Percentiles rank a stretch among this genome's conserved stretches.
Evolutionary conservation across 305 asterid genomes (phyloP).

Genomic region (Fraxinus dipetala): DNA sequence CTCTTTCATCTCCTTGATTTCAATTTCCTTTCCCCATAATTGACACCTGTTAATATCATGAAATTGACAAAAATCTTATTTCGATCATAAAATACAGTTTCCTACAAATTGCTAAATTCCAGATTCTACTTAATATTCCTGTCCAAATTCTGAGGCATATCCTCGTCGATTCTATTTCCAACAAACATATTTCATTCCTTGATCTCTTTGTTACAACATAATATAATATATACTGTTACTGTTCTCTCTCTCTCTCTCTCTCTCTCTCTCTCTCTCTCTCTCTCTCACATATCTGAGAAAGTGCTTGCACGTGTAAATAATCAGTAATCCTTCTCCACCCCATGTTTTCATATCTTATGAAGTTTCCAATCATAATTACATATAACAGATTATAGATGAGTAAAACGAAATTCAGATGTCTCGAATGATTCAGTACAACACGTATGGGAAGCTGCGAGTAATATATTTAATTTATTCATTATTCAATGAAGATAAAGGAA

Average conservation of each 20-base stretch:
- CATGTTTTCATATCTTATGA: not conserved
- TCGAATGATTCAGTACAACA: not conserved
- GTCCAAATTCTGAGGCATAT: not conserved
- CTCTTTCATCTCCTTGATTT: conserved; percentile 91
- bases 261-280: not conserved
- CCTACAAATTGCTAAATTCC: not conserved
- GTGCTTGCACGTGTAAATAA: not conserved
- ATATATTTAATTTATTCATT: not conserved
- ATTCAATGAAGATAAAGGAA: not conserved
- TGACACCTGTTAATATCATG: conserved; percentile 60
- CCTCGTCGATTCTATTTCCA: not conserved
- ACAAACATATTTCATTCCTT: not conserved
- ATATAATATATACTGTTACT: not conserved
- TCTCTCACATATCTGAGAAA: not conserved
- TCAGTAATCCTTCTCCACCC: not conserved
- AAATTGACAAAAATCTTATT: conserved; percentile 11
- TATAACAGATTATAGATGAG: not conserved
- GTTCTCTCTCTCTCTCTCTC: not conserved
- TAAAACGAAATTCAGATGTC: not conserved
- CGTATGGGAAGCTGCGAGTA: not conserved
- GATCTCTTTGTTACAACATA: not conserved
- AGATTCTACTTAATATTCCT: not conserved
- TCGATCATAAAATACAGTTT: not conserved
- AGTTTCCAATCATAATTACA: not conserved
- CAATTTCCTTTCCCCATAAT: conserved; percentile 75